Percentiles rank a stretch among this genome's conserved stretches.
Evolutionary conservation across 805 yeast genomes (phyloP).

Genomic region (Jamesozyma piceae): DNA sequence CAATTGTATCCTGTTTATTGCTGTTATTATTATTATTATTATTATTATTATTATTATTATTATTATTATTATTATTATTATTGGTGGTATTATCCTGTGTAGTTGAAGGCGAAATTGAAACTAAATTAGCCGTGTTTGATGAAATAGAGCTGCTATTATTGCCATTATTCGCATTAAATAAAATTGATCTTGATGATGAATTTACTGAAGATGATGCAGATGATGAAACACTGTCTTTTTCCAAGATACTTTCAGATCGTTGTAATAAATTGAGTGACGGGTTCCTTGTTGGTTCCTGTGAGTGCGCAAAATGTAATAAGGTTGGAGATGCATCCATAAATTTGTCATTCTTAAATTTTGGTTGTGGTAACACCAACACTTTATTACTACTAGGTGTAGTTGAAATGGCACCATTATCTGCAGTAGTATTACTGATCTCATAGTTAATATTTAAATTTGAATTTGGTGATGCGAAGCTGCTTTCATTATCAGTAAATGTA

Average conservation of each 20-base stretch:
- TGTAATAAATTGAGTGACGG: background rate
- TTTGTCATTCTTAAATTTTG: background rate
- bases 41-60: background rate
- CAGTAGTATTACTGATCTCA: background rate
- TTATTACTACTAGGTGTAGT: background rate
- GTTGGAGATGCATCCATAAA: background rate
- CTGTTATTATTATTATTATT: background rate
- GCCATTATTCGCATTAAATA: background rate
- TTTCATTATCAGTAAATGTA: background rate
- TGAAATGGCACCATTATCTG: background rate
- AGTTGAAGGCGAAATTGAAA: background rate
- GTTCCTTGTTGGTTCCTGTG: conserved; percentile 1
- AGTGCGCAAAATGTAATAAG: background rate
- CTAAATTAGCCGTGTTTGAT: background rate
- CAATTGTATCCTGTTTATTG: background rate
- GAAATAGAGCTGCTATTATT: background rate
- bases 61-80: background rate
- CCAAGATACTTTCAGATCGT: conserved; percentile 1
- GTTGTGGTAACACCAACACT: background rate
- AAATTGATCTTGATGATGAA: conserved; percentile 1
- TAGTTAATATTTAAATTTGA: background rate
- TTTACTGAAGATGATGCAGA: background rate
- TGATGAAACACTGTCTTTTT: background rate
- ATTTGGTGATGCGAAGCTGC: background rate
- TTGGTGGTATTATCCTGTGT: background rate